phyloP scores from a whole-genome alignment of 208 protist genomes.

The Trypanosoma lewisi region DNA sequence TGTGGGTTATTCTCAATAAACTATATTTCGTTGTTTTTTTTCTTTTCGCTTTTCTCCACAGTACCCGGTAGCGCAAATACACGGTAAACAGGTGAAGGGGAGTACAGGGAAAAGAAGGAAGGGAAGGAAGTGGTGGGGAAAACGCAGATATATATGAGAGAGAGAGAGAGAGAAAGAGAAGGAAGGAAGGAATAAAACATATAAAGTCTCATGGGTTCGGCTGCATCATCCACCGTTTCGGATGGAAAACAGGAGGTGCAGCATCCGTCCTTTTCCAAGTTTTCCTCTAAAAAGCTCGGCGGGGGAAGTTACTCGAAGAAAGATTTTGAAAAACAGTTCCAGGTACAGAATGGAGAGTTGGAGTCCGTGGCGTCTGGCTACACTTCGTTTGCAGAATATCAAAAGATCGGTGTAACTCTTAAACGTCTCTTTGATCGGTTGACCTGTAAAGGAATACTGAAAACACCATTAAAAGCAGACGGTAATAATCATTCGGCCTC shows the following conservation, averaged over 20 bases:
- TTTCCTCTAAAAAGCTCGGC: too few relatives aligned
- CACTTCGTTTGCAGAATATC: slow-evolving; percentile 28
- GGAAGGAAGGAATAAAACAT: too few relatives aligned
- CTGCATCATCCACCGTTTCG: too few relatives aligned
- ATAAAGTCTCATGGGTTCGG: too few relatives aligned
- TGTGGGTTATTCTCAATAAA: not conserved
- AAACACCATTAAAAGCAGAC: not conserved
- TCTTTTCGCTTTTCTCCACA: too few relatives aligned
- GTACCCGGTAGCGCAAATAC: too few relatives aligned
- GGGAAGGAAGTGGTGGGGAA: not conserved
- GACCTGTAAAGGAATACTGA: not conserved
- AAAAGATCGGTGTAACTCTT: slow-evolving; percentile 23
- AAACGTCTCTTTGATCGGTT: slow-evolving; percentile 16
- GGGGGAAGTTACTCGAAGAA: too few relatives aligned
- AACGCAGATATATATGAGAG: not conserved
- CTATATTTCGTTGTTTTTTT: not conserved
- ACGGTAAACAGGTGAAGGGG: too few relatives aligned
- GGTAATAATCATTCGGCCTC: too few relatives aligned
- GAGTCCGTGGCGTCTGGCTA: slow-evolving; percentile 38
- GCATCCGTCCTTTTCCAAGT: too few relatives aligned
- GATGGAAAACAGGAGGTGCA: too few relatives aligned
- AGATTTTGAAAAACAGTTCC: slow-evolving; percentile 10
- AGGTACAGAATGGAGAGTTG: slow-evolving; percentile 19
- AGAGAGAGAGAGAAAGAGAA: not conserved
- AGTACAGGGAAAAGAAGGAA: too few relatives aligned